These are phyloP conservation scores for Mycosphaerella sp. DNA, from an alignment of 2,329 filamentous ascomycete species.

Conservation along the genomic window DNA sequence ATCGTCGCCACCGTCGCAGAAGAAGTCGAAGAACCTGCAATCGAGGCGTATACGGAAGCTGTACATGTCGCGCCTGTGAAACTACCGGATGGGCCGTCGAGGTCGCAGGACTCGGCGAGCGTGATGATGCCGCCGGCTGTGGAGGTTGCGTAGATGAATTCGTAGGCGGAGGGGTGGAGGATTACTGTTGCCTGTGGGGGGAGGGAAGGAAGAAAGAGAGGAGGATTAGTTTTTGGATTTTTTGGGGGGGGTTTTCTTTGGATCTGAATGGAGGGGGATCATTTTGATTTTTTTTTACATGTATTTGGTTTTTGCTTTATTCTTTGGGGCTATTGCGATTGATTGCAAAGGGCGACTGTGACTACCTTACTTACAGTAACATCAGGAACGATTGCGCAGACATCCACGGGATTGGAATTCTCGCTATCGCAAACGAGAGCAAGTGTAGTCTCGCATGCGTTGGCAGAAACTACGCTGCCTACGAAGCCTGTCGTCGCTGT, in stretches of 20 bases:
- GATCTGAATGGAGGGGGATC: too few relatives aligned
- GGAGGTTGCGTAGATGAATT: constrained; percentile 8
- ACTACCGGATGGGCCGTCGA: constrained; percentile 5
- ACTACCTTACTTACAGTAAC: too few relatives aligned
- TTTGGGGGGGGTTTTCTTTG: too few relatives aligned
- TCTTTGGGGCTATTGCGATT: too few relatives aligned
- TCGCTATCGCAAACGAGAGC: constrained; percentile 13
- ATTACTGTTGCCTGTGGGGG: constrained; percentile 5
- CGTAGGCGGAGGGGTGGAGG: constrained; percentile 7
- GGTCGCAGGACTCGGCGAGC: constrained; percentile 7
- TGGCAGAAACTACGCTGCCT: constrained; percentile 13
- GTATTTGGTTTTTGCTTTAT: too few relatives aligned
- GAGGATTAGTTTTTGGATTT: too few relatives aligned
- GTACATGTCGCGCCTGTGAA: constrained; percentile 6
- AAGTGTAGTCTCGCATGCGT: constrained; percentile 15
- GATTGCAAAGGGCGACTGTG: too few relatives aligned
- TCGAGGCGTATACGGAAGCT: constrained; percentile 1
- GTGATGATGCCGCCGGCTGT: background rate
- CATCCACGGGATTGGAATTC: background rate
- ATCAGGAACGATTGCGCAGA: constrained; percentile 2
- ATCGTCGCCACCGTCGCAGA: constrained; percentile 3
- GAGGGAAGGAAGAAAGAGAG: too few relatives aligned
- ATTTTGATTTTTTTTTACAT: too few relatives aligned
- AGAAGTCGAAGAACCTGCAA: constrained; percentile 1
- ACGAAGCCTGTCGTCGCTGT: constrained; percentile 7